These are phyloP conservation scores for Artemisia annua DNA, from an alignment of 129 eudicot species.

Conservation along the genomic window DNA sequence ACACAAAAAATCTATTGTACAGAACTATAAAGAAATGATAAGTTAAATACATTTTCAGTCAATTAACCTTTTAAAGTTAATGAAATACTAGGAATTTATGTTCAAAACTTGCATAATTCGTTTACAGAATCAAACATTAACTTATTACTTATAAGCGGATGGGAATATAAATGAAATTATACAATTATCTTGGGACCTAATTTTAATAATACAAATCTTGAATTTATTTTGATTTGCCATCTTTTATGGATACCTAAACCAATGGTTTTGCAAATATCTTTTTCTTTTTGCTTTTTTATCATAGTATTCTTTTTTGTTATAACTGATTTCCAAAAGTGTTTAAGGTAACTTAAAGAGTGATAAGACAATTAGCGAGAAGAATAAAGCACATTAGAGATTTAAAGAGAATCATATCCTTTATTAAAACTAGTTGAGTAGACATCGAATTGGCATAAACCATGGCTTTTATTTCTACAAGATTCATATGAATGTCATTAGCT, in stretches of 20 bases:
- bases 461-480: background rate
- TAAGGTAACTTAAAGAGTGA: constrained; percentile 5
- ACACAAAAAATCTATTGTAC: no score
- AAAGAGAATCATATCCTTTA: background rate
- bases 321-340: constrained; percentile 1
- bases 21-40: no score
- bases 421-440: background rate
- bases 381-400: background rate
- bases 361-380: background rate
- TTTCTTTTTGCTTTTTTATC: background rate
- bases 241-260: constrained; percentile 23
- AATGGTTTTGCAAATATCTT: constrained; percentile 6
- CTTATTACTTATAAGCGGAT: background rate
- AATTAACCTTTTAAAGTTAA: no score
- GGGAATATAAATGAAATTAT: background rate
- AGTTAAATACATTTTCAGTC: no score
- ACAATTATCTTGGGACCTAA: background rate
- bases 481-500: no score
- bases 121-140: background rate
- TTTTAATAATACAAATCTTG: background rate
- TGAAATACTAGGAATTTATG: no score
- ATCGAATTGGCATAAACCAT: background rate
- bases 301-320: background rate
- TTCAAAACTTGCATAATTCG: background rate
- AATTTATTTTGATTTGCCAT: background rate